These are phyloP conservation scores for Pseudoturritis turrita DNA, from an alignment of 345 rosid genomes.

Conservation along the genomic window DNA sequence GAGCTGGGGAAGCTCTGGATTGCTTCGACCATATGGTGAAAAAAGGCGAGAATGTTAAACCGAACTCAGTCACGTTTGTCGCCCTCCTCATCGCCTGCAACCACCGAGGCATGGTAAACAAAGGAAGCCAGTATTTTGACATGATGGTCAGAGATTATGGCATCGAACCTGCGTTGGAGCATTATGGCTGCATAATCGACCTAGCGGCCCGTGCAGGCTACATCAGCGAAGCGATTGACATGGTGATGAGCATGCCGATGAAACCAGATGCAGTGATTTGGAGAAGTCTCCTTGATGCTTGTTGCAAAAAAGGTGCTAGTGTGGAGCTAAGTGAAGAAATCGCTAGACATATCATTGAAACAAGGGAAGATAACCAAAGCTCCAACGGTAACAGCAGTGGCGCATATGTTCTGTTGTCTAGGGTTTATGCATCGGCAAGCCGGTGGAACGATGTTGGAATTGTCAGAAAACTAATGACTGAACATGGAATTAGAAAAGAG, in stretches of 20 bases:
- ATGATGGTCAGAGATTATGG: constrained; percentile 53
- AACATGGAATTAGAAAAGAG: constrained; percentile 59
- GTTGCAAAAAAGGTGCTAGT: constrained; percentile 56
- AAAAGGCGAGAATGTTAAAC: constrained; percentile 29
- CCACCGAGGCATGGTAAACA: constrained; percentile 56
- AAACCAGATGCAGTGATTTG: constrained; percentile 77
- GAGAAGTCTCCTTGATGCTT: constrained; percentile 89
- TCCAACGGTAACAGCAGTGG: constrained; percentile 37
- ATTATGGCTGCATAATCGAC: constrained; percentile 76
- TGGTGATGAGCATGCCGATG: constrained; percentile 58
- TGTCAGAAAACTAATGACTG: constrained; percentile 63
- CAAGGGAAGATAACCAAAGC: constrained; percentile 31
- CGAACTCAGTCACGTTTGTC: constrained; percentile 61
- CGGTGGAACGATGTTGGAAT: constrained; percentile 73
- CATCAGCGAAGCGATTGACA: constrained; percentile 56
- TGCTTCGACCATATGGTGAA: constrained; percentile 47
- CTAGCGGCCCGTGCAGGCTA: constrained; percentile 73
- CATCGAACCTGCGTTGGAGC: constrained; percentile 68
- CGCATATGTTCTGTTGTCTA: constrained; percentile 66
- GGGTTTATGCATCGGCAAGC: constrained; percentile 70
- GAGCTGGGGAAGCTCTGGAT: constrained; percentile 42
- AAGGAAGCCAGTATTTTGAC: constrained; percentile 55
- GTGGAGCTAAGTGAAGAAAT: constrained; percentile 63
- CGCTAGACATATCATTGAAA: constrained; percentile 47
- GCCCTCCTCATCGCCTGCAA: constrained; percentile 72